phyloP scores from a whole-genome alignment of 306 rosid genomes.

The Leucaena leucocephala region DNA sequence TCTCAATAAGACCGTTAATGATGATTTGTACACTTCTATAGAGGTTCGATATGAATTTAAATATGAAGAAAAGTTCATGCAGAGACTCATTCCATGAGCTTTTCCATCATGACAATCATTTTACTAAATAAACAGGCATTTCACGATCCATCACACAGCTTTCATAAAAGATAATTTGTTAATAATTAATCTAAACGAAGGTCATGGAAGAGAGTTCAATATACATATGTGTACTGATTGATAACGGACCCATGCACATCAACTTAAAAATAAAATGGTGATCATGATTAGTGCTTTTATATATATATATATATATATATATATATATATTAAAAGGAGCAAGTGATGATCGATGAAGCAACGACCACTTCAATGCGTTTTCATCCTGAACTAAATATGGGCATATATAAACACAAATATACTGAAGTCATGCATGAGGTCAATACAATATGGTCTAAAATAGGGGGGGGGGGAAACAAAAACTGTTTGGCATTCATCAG shows the following conservation, averaged over 20 bases:
- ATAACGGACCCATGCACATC: not conserved
- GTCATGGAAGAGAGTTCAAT: conserved; percentile 1
- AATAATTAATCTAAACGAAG: not conserved
- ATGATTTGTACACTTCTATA: not conserved
- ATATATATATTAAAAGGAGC: not conserved
- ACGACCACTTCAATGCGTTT: not conserved
- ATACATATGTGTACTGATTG: not conserved
- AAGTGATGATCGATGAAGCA: not conserved
- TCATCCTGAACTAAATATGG: not conserved
- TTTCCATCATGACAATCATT: conserved; percentile 35
- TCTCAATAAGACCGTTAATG: conserved; percentile 22
- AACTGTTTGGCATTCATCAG: not conserved
- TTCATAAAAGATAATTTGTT: not conserved
- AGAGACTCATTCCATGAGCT: conserved; percentile 24
- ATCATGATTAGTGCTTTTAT: not conserved
- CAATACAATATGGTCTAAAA: not conserved
- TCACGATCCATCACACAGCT: conserved; percentile 15
- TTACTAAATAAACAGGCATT: conserved; percentile 4
- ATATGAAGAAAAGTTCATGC: conserved; percentile 9
- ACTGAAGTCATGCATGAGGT: conserved; percentile 1
- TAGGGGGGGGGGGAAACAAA: too few species aligned
- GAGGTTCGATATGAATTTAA: not conserved
- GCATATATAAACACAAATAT: not conserved
- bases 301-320: not conserved
- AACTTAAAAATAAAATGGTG: conserved; percentile 8